These are phyloP conservation scores for Pleodorina starrii DNA, from an alignment of 139 green algal species.

Conservation along the genomic window DNA sequence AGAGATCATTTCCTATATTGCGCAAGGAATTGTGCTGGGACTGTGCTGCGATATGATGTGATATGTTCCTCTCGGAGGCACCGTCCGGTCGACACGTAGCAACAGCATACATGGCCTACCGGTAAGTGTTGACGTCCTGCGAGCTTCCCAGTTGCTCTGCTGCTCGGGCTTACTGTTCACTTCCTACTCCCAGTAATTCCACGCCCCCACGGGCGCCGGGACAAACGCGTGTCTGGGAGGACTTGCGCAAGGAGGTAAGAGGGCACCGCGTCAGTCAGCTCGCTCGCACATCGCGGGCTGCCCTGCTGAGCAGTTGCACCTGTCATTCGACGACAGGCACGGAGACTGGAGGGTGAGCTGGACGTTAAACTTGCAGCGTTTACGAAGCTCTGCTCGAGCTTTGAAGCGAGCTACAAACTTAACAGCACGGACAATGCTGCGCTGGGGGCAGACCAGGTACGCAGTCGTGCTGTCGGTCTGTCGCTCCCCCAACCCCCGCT, in stretches of 20 bases:
- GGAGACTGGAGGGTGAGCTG: constrained; percentile 93
- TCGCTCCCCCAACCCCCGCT: no score
- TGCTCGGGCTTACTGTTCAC: no score
- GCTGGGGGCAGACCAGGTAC: constrained; percentile 65
- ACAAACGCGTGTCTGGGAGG: constrained; percentile 63
- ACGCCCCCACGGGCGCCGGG: not conserved
- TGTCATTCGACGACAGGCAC: constrained; percentile 72
- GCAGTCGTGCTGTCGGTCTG: no score
- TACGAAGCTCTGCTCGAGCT: constrained; percentile 86
- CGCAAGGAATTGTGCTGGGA: no score
- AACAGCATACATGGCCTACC: constrained; percentile 50
- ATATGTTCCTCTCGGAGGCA: constrained; percentile 44
- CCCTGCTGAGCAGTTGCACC: not conserved
- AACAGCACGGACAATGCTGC: constrained; percentile 53
- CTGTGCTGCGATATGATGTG: no score
- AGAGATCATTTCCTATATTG: no score
- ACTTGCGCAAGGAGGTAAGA: constrained; percentile 67
- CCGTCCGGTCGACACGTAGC: constrained; percentile 29
- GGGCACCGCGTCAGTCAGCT: no score
- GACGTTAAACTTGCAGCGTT: constrained; percentile 94
- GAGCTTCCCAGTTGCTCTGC: no score
- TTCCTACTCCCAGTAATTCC: not conserved
- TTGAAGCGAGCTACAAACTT: constrained; percentile 76
- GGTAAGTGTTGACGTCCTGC: not conserved
- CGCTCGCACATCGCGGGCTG: not conserved